Base-by-base conservation (phyloP, 768 basidiomycete species). In the Tulasnella sp. region DNA sequence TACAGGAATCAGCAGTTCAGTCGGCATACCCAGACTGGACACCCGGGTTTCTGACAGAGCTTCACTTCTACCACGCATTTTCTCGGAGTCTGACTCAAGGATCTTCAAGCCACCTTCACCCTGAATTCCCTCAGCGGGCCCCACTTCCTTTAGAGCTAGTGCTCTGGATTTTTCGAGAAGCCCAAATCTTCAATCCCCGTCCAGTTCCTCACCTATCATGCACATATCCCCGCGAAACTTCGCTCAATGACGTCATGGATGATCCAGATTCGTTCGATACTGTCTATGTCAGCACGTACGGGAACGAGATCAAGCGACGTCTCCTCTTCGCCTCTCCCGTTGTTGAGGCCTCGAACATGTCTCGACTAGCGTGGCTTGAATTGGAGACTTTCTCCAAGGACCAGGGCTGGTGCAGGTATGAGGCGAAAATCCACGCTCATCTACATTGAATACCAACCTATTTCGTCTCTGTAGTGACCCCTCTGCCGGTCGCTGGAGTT, bases 321-420 rank as follows among this genome's bases (percentile, higher is more conserved):
- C 44, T 36, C 5, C 40, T 38, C 21, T 62, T 56, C 19, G 56
- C 42, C 58, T 34, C 58, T 34, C 52, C 58, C 24, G 52, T n/a
- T 52, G 21, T 77, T 34, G 39, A n/a, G 10, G 21, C 6, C 18
- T 39, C 19, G 36, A 21, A 1, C 0, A 24, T 77, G n/a, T 6
- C 56, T n/a, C 52, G 39, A 10, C 31, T 71, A 9, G 52, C 31
- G 16, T 58, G 24, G 24, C 34, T 77, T 39, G 31, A 42, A 19
- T 7, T 77, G 56, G 31, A 31, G 10, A 77, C 76, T 16, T n/a
- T 77, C 19, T 77, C 76, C 27, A 68, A 31, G 38, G 76, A 77
- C 21, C 76, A 68, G 39, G 76, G 76, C 12, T 77, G 76, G 76
- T 34, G 21, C 36, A 62, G 56, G 76, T 77, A 40, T 19, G 76